These are phyloP conservation scores for Colletotrichum melonis DNA, from an alignment of 2,329 filamentous ascomycete species.

Conservation along the genomic window DNA sequence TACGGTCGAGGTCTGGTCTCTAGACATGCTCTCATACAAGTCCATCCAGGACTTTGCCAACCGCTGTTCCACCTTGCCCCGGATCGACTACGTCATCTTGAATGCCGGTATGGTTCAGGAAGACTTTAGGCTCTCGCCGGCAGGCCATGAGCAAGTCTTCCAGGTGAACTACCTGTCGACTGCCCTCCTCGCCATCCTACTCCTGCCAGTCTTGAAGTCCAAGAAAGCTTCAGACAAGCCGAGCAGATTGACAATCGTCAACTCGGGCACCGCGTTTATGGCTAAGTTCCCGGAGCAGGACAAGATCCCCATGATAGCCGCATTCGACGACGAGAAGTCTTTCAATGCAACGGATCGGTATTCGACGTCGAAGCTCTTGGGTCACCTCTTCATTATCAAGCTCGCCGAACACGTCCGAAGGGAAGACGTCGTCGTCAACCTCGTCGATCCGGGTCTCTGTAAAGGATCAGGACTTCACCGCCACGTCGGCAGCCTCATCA, in stretches of 20 bases:
- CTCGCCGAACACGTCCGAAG: conserved; percentile 49
- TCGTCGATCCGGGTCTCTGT: conserved; percentile 57
- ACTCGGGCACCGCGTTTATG: conserved; percentile 41
- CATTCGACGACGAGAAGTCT: conserved; percentile 43
- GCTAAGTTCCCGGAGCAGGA: conserved; percentile 40
- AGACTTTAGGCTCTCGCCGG: conserved; percentile 40
- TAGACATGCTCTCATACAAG: conserved; percentile 53
- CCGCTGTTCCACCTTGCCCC: conserved; percentile 44
- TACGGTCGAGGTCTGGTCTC: conserved; percentile 52
- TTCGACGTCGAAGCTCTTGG: conserved; percentile 43
- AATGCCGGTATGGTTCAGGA: conserved; percentile 46
- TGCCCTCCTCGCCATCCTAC: conserved; percentile 53
- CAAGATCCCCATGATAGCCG: conserved; percentile 38
- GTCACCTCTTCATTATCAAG: conserved; percentile 48
- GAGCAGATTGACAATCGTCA: conserved; percentile 44
- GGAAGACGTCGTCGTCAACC: conserved; percentile 56
- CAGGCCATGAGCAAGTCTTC: conserved; percentile 54
- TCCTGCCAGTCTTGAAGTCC: conserved; percentile 47
- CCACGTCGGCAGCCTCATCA: conserved; percentile 33
- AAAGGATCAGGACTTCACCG: conserved; percentile 55
- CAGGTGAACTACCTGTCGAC: conserved; percentile 66
- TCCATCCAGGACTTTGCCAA: conserved; percentile 51
- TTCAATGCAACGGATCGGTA: conserved; percentile 41
- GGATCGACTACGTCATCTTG: conserved; percentile 53
- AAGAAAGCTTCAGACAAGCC: conserved; percentile 37